Evolutionary conservation across 192 early-diverging fungal species (phyloP).

Genomic region (Gorgonomyces haynaldii): DNA sequence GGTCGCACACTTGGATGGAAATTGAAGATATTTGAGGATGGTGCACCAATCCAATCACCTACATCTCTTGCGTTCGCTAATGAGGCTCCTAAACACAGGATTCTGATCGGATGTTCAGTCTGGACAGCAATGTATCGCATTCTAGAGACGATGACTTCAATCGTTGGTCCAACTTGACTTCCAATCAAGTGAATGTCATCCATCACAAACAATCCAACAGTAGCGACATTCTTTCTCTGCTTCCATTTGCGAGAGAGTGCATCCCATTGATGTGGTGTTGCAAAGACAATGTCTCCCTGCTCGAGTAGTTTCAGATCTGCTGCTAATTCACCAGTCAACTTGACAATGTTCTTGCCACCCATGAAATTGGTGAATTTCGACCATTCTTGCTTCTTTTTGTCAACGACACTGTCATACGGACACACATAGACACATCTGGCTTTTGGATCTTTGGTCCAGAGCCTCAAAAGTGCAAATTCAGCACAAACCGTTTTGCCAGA

Average conservation of each 20-base stretch:
- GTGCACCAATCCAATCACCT: slow-evolving; percentile 92
- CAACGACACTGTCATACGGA: slow-evolving; percentile 77
- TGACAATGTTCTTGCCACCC: slow-evolving; percentile 81
- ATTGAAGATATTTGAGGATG: slow-evolving; percentile 68
- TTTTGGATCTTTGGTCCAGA: slow-evolving; percentile 58
- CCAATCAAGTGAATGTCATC: slow-evolving; percentile 94
- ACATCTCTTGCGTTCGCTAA: slow-evolving; percentile 96
- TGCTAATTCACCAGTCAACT: slow-evolving; percentile 79
- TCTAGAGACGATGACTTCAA: slow-evolving; percentile 86
- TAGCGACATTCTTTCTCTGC: slow-evolving; percentile 86
- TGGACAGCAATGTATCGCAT: slow-evolving; percentile 84
- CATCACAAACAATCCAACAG: slow-evolving; percentile 74
- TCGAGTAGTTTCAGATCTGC: slow-evolving; percentile 83
- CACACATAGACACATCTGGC: slow-evolving; percentile 79
- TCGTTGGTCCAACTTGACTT: slow-evolving; percentile 77
- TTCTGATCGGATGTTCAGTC: slow-evolving; percentile 70
- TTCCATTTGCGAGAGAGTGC: slow-evolving; percentile 89
- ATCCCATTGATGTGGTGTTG: slow-evolving; percentile 91
- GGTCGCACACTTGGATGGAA: slow-evolving; percentile 90
- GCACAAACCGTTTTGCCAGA: slow-evolving; percentile 92
- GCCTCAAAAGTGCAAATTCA: slow-evolving; percentile 85
- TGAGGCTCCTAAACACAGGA: slow-evolving; percentile 79
- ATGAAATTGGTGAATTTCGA: slow-evolving; percentile 63
- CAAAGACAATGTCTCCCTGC: slow-evolving; percentile 80
- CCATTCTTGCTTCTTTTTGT: slow-evolving; percentile 71